Evolutionary conservation across 208 protist genomes (phyloP), one percentile per base, ranked within the genome.

Genomic region (Leptomonas pyrrhocoris): DNA sequence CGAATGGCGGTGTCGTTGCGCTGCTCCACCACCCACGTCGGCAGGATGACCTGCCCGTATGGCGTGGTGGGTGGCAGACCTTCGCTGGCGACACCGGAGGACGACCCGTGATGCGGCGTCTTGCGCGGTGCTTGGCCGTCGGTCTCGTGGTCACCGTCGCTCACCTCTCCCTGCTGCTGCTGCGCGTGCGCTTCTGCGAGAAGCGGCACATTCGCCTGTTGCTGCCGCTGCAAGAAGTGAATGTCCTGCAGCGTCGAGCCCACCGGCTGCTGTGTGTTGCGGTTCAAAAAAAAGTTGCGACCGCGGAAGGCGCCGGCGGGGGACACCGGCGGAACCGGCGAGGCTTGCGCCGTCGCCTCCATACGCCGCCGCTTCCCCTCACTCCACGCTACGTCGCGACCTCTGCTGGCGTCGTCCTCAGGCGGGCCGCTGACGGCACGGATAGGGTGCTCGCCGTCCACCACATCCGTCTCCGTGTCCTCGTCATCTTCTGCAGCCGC

Each of bases 21-120:
- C 74, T 96, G 92, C 78, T 96, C 89, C 19, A 94, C 87, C 71
- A 96, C 84, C 77, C 87, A 96, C 21, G 85, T 79, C 12, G 92
- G 89, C 27, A 96, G 69, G 42, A 94, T 73, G 48, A 94, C 65
- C 55, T 94, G 92, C 4, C 85, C 84, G 63, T 86, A 93, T 21
- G 87, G 88, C 36, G 91, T 94, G n/a, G 69, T 79, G 13, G 77
- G 75, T 11, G 81, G 79, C 30, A 81, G 49, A 18, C 71, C 67
- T 51, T 84, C 84, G n/a, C 31, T 38, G 15, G 67, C 55, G 12
- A 79, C 43, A 34, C 69, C 63, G n/a, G 53, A 42, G 19, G 61
- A 27, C 45, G 42, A 28, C 19, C 16, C 46, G n/a, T 60, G 56
- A 64, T 76, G 66, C 51, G 58, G 51, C 58, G 76, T 69, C 64